phyloP scores from a whole-genome alignment of 345 rosid species.

The Eucalyptus regnans region DNA sequence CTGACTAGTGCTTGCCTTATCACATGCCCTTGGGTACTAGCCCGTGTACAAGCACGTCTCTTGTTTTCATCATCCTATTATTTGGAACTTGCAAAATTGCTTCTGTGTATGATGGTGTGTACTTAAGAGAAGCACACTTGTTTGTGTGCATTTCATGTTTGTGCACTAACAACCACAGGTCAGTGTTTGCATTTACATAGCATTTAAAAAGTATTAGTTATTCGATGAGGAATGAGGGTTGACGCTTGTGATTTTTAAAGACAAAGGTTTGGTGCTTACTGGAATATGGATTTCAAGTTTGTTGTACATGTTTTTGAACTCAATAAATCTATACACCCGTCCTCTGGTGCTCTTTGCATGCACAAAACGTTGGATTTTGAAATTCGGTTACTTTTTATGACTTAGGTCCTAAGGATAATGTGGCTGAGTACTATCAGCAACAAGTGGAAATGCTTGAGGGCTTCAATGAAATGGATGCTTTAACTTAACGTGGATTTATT shows the following conservation, averaged over 20 bases:
- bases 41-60: too few species aligned
- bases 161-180: too few species aligned
- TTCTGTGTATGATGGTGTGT: too few species aligned
- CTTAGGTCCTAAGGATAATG: conserved; percentile 74
- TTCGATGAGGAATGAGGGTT: neutral
- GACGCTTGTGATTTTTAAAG: neutral
- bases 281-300: neutral
- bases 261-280: neutral
- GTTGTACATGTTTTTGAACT: neutral
- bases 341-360: neutral
- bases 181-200: too few species aligned
- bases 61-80: too few species aligned
- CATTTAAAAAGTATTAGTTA: neutral
- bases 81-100: too few species aligned
- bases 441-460: conserved; percentile 96
- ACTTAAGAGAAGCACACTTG: too few species aligned
- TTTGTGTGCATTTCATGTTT: too few species aligned
- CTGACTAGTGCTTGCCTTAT: too few species aligned
- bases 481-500: conserved; percentile 85
- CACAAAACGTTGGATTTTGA: neutral
- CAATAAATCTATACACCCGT: neutral
- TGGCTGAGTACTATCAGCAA: conserved; percentile 95
- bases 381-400: neutral
- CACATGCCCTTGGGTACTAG: too few species aligned
- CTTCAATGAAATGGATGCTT: conserved; percentile 90